Evolutionary conservation across 1,284 basidiomycete genomes (phyloP).

Genomic region (Apiotrichum gamsii): DNA sequence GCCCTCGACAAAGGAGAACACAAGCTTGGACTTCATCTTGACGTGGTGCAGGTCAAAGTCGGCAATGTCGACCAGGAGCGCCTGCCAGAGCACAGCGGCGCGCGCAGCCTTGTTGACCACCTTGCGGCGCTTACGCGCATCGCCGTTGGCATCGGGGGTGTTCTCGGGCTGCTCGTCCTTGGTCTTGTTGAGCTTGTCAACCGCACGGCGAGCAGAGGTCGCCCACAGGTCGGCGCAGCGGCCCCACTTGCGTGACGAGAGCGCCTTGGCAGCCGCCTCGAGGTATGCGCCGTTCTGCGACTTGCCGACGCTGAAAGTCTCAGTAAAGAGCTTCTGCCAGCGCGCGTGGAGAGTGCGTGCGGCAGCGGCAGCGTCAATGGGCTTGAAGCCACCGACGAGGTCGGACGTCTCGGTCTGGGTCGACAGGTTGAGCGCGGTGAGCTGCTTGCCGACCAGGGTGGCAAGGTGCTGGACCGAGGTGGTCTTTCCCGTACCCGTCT

Average conservation of each 20-base stretch:
- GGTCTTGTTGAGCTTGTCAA: slow-evolving; percentile 50
- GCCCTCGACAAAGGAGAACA: slow-evolving; percentile 93
- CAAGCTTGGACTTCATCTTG: slow-evolving; percentile 75
- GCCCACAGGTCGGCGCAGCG: slow-evolving; percentile 74
- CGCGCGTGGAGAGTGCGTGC: slow-evolving; percentile 67
- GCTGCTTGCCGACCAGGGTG: slow-evolving; percentile 64
- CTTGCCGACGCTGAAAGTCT: slow-evolving; percentile 83
- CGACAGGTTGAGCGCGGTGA: slow-evolving; percentile 87
- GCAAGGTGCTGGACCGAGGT: slow-evolving; percentile 86
- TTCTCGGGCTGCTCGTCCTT: slow-evolving; percentile 47
- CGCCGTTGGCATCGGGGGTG: background rate
- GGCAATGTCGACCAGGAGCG: slow-evolving; percentile 64
- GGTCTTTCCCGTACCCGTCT: slow-evolving; percentile 98
- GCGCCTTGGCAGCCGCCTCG: slow-evolving; percentile 74
- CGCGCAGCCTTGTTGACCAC: slow-evolving; percentile 50
- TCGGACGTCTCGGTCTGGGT: slow-evolving; percentile 97
- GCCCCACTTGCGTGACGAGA: slow-evolving; percentile 78
- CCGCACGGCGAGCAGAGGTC: slow-evolving; percentile 46
- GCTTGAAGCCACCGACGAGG: slow-evolving; percentile 91
- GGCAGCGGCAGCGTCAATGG: slow-evolving; percentile 76
- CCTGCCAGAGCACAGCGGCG: slow-evolving; percentile 58
- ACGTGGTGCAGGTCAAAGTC: slow-evolving; percentile 84
- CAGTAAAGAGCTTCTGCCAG: slow-evolving; percentile 78
- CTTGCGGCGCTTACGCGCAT: slow-evolving; percentile 69
- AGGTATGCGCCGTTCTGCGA: slow-evolving; percentile 72